phyloP scores from a whole-genome alignment of 2,329 filamentous ascomycete genomes.

The Alternaria gaisen region DNA sequence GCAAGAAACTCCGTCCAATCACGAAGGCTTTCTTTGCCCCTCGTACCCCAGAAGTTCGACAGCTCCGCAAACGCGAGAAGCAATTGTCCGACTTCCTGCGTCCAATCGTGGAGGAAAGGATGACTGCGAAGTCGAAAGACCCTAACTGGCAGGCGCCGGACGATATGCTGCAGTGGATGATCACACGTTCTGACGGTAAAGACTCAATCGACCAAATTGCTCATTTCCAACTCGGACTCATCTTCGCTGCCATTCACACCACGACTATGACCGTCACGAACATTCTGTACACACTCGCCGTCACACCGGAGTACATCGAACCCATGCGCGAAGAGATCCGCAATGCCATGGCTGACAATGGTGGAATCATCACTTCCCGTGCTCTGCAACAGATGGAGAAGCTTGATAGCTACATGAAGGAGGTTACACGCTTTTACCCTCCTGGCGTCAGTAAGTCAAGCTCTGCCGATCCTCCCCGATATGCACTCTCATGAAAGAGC shows the following conservation, averaged over 20 bases:
- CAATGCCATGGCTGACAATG: constrained; percentile 49
- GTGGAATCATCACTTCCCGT: constrained; percentile 37
- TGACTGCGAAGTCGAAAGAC: constrained; percentile 33
- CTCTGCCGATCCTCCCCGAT: accelerated
- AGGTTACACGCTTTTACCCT: constrained; percentile 40
- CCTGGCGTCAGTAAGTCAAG: constrained; percentile 30
- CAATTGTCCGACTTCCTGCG: constrained; percentile 23
- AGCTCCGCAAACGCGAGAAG: constrained; percentile 30
- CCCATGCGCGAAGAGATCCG: constrained; percentile 54
- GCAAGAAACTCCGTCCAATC: constrained; percentile 40
- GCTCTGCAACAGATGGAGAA: constrained; percentile 48
- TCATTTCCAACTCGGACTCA: constrained; percentile 33
- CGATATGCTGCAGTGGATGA: constrained; percentile 52
- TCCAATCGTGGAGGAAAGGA: constrained; percentile 40
- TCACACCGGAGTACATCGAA: constrained; percentile 52
- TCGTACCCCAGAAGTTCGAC: constrained; percentile 36
- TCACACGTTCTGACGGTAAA: constrained; percentile 32
- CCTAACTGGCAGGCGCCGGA: constrained; percentile 45
- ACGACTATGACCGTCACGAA: constrained; percentile 39
- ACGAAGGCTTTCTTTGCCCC: constrained; percentile 36
- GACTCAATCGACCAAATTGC: constrained; percentile 14
- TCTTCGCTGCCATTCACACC: constrained; percentile 45
- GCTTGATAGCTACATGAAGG: constrained; percentile 51
- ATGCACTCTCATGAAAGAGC: not conserved
- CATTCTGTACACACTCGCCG: constrained; percentile 44